Percentiles rank a stretch among this genome's conserved stretches.
phyloP scores from a whole-genome alignment of 2,329 filamentous ascomycete genomes.

The Teratosphaeria gauchensis region DNA sequence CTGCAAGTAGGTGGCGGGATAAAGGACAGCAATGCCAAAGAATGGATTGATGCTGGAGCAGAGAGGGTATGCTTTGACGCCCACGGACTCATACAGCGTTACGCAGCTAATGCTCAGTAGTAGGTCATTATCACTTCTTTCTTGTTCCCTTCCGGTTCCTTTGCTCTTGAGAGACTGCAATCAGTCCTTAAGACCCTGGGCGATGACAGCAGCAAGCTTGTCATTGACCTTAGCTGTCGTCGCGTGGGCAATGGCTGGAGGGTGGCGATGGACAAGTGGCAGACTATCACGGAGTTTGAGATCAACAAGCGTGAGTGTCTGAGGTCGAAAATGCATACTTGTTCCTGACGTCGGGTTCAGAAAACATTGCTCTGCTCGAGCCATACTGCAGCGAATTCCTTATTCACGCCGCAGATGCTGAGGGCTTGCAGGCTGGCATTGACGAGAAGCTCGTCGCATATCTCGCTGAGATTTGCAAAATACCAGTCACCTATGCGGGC shows the following conservation, averaged over 20 bases:
- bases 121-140: conserved; percentile 97
- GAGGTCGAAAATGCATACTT: no score
- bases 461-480: conserved; percentile 75
- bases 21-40: conserved; percentile 67
- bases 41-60: conserved; percentile 82
- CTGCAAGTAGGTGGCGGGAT: conserved; percentile 94
- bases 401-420: conserved; percentile 93
- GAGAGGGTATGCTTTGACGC: conserved; percentile 59
- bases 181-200: conserved; percentile 63
- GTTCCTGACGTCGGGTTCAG: conserved; percentile 36
- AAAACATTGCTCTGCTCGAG: conserved; percentile 69
- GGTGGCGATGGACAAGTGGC: conserved; percentile 99
- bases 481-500: conserved; percentile 92
- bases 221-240: conserved; percentile 91
- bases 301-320: conserved; percentile 62
- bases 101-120: conserved; percentile 19
- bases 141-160: conserved; percentile 75
- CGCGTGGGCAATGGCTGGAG: conserved; percentile 70
- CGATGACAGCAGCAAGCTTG: conserved; percentile 68
- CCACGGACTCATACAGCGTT: neutral
- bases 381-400: conserved; percentile 94
- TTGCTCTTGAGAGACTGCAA: conserved; percentile 67
- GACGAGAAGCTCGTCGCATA: conserved; percentile 72
- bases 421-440: conserved; percentile 84
- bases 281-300: conserved; percentile 94